phyloP scores from a whole-genome alignment of 2,329 filamentous ascomycete species.

The Diaporthe caulivora region DNA sequence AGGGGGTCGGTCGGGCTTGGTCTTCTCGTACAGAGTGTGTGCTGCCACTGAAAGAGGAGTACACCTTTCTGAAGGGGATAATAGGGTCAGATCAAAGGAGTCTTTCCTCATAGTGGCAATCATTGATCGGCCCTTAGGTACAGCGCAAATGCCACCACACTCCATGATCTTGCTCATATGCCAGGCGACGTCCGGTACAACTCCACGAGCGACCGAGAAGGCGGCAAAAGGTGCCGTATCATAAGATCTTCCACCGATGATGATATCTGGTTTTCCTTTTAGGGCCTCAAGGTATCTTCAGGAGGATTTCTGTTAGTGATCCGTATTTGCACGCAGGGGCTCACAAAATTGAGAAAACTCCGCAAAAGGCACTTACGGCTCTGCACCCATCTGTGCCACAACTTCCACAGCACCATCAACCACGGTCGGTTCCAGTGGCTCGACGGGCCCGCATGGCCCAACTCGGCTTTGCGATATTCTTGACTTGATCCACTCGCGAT shows the following conservation, averaged over 20 bases:
- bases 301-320: neutral
- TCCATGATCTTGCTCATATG: conserved; percentile 21
- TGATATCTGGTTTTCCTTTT: neutral
- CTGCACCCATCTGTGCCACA: conserved; percentile 15
- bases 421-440: neutral
- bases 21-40: conserved; percentile 5
- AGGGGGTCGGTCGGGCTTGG: neutral
- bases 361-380: neutral
- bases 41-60: conserved; percentile 1
- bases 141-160: neutral
- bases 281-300: neutral
- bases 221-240: conserved; percentile 1
- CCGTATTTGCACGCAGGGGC: neutral
- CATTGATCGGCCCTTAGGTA: conserved; percentile 4
- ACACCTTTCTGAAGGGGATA: neutral
- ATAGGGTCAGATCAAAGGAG: neutral
- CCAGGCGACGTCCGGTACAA: neutral
- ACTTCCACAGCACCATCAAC: neutral
- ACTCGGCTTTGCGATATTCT: neutral
- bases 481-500: neutral
- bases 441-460: neutral
- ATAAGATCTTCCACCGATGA: neutral
- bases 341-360: no score
- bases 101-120: neutral
- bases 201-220: neutral